Conservation (phyloP, 1,139 yeast genomes). For the Yamadazyma sp. region DNA sequence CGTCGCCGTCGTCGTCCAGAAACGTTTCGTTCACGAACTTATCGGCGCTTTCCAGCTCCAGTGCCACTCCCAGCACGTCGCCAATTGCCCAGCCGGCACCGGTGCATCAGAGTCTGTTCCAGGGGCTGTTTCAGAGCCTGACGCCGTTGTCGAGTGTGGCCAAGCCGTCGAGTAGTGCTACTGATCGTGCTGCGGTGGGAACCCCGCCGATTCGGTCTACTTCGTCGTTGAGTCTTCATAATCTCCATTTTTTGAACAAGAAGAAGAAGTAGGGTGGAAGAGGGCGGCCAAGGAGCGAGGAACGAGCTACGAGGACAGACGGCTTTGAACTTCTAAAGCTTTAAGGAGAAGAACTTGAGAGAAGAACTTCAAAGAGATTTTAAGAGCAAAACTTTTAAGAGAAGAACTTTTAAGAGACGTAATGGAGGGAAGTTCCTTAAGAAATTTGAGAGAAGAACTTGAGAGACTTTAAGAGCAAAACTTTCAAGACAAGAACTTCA, state of each 20-base stretch:
- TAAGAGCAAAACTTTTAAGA: too few relatives aligned
- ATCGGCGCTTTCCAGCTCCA: background rate
- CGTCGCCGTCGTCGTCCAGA: constrained; percentile 32
- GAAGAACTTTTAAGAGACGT: too few relatives aligned
- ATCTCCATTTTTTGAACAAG: constrained; percentile 27
- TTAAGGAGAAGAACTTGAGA: too few relatives aligned
- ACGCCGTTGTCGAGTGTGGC: constrained; percentile 13
- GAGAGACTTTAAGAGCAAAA: too few relatives aligned
- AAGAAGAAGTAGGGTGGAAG: constrained; percentile 25
- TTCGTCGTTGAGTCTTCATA: constrained; percentile 29
- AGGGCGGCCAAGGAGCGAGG: too few relatives aligned
- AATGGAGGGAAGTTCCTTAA: too few relatives aligned
- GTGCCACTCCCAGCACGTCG: background rate
- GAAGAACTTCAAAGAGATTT: too few relatives aligned
- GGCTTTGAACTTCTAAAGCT: too few relatives aligned
- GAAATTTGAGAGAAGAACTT: too few relatives aligned
- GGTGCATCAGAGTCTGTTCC: background rate
- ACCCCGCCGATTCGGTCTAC: constrained; percentile 21
- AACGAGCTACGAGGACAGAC: too few relatives aligned
- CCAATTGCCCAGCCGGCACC: too few relatives aligned
- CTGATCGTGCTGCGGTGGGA: constrained; percentile 27
- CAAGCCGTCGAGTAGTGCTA: constrained; percentile 32
- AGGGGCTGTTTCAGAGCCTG: background rate
- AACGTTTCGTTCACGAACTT: constrained; percentile 22
- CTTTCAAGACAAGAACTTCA: too few relatives aligned